Evolutionary conservation across 2,329 filamentous ascomycete species (phyloP), one percentile per base, ranked within the genome.

Genomic region (Aspergillus fischeri): DNA sequence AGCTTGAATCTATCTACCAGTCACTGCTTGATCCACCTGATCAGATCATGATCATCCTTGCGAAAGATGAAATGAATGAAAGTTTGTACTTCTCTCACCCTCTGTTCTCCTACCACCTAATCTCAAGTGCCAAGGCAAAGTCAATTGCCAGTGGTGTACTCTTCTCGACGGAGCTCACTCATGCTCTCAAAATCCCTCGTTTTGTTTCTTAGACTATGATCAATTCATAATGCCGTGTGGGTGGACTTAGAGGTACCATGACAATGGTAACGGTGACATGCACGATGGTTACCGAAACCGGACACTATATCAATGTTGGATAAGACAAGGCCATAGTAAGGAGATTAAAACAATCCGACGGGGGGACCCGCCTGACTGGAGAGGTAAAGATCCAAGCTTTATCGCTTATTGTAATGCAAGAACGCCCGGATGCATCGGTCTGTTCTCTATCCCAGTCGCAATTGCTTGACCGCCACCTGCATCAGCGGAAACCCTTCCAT

Each of bases 211-310:
- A 24, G 21, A 11, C 17, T 21, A 51, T 29, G 20, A 51, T 20
- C 27, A 11, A 28, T 27, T 8, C 17, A 28, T 14, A 14, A 20
- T 20, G 14, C 28, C 21, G 6, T 35, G 27, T 50, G 27, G 49
- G 10, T 2, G 11, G 11, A 35, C 32, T 6, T 35, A 6, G 11
- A 6, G 11, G 32, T 17, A 38, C 32, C n/a, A 51, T 20, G 27
- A 32, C 42, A 24, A 45, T 44, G 41, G 57, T 28, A 59, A 59
- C 59, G 53, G 59, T 60, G 49, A 48, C 53, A 54, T 42, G 51
- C 55, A 32, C 29, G 41, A 42, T 8, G 53, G 14, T 51, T 63
- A 60, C 62, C 63, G 63, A 59, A 65, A 58, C 53, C 63, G 63
- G 63, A 64, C 62, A 60, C 56, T 27, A 49, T 28, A 45, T 52